Evolutionary conservation across 2,329 filamentous ascomycete species (phyloP).

Genomic region (Myriosclerotinia curreyana): DNA sequence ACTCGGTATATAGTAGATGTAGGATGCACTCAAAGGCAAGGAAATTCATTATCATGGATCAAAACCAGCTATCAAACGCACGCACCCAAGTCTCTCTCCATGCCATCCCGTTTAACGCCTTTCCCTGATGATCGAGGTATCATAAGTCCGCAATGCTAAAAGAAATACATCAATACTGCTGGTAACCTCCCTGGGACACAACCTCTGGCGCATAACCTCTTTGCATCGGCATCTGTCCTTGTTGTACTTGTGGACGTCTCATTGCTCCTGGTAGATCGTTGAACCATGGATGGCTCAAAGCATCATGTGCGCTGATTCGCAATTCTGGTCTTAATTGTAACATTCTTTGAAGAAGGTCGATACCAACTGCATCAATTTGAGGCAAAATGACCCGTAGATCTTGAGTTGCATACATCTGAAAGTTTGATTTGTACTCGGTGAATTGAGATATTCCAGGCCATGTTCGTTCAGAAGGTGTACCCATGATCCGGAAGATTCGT

Average conservation of each 20-base stretch:
- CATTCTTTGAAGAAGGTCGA: constrained; percentile 87
- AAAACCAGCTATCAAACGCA: constrained; percentile 14
- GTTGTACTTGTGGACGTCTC: constrained; percentile 31
- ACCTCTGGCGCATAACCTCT: constrained; percentile 10
- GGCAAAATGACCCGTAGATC: constrained; percentile 83
- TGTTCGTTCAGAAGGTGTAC: constrained; percentile 88
- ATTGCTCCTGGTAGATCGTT: constrained; percentile 53
- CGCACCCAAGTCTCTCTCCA: constrained; percentile 18
- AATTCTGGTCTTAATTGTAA: constrained; percentile 89
- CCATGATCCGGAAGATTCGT: constrained; percentile 98
- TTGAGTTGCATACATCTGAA: constrained; percentile 91
- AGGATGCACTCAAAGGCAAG: constrained; percentile 10
- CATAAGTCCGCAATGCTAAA: constrained; percentile 19
- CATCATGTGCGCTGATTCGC: constrained; percentile 81
- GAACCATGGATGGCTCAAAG: constrained; percentile 92
- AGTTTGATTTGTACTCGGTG: constrained; percentile 95
- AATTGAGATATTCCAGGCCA: constrained; percentile 96
- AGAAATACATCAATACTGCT: constrained; percentile 20
- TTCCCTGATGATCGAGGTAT: constrained; percentile 18
- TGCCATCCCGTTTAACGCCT: constrained; percentile 12
- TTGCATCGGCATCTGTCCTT: constrained; percentile 24
- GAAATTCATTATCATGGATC: constrained; percentile 22
- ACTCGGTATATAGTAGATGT: neutral
- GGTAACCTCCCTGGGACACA: constrained; percentile 15
- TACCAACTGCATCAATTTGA: constrained; percentile 81